These are phyloP conservation scores for Ceratocystis alfenasii DNA, from an alignment of 2,329 filamentous ascomycete species.

Conservation along the genomic window DNA sequence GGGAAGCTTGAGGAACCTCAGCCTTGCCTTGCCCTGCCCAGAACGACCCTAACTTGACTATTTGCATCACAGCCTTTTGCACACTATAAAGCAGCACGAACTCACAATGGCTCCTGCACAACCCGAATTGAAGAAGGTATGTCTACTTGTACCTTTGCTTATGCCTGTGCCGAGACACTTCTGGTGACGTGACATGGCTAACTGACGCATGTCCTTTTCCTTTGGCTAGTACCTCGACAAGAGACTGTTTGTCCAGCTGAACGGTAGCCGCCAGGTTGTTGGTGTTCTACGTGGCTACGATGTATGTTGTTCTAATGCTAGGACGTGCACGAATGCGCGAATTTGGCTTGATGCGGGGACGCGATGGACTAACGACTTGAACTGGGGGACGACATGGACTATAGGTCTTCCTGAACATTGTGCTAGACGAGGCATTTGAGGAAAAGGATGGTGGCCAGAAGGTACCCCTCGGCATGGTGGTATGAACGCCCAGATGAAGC, in stretches of 20 bases:
- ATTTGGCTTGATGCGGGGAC: neutral
- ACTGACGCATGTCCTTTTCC: neutral
- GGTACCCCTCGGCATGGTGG: constrained; percentile 81
- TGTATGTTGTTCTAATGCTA: constrained; percentile 44
- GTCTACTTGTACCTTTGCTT: neutral
- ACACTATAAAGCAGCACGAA: constrained; percentile 7
- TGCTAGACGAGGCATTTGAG: constrained; percentile 91
- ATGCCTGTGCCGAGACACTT: neutral
- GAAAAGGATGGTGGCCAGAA: constrained; percentile 89
- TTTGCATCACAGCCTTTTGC: constrained; percentile 4
- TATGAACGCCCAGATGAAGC: constrained; percentile 36
- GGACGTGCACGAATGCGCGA: neutral
- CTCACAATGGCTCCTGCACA: constrained; percentile 89
- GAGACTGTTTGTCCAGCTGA: constrained; percentile 92
- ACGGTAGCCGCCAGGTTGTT: constrained; percentile 94
- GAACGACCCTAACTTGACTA: neutral
- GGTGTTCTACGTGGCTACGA: constrained; percentile 91
- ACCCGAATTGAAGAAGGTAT: constrained; percentile 95
- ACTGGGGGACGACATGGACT: too few relatives aligned
- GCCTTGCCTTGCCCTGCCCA: constrained; percentile 8
- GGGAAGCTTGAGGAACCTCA: constrained; percentile 7
- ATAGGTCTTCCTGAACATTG: constrained; percentile 95
- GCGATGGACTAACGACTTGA: neutral
- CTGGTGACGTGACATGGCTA: too few relatives aligned
- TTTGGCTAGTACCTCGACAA: constrained; percentile 89